Base-by-base conservation (phyloP, 164 flowering plant species). In the Pachysandra terminalis region DNA sequence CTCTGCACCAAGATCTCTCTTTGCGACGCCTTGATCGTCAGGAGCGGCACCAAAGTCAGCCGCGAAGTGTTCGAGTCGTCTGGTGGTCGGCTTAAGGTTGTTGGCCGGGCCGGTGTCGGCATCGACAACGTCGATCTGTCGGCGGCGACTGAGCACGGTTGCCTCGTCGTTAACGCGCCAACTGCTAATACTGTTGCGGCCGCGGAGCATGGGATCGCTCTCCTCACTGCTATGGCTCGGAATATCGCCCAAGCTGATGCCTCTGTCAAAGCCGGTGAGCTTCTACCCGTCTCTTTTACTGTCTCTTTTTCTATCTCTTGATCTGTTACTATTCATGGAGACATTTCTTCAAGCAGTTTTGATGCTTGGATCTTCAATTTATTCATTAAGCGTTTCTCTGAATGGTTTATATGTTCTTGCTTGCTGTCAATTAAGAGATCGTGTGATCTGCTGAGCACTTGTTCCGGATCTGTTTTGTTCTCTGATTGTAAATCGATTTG, bases 81-180 rank as follows among this genome's bases (percentile, higher is more conserved):
- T 3, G 81, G 78, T 6, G 93, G 95, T 9, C 71, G 97, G 66
- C 69, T 91, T 8, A 91, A 84, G 85, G 97, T 91, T 5, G 97
- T 91, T 0, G 97, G 97, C n/a, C 68, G 95, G 8, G 97, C 97
- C 41, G 97, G 95, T 27, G 97, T 91, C 0, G 97, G 97, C 19
- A 89, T 91, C 56, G 97, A 91, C 60, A 91, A 91, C 58, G 95
- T 91, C 52, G 97, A 91, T 83, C 85, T 89, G 64, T 78, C 84
- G 1, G 95, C 95, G 0, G 97, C 97, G 12, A 89, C 95, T 8
- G 95, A 87, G 81, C 84, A 79, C 63, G 97, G 97, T 0, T 91
- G 97, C 60, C 73, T 91, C 23, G 95, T 91, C 21, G 97, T 91
- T 23, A 91, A 91, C 64, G 97, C 97, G 59, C 97, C 97, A 0